Conservation (phyloP, 164 flowering plant genomes). For the Magnolia officinalis region DNA sequence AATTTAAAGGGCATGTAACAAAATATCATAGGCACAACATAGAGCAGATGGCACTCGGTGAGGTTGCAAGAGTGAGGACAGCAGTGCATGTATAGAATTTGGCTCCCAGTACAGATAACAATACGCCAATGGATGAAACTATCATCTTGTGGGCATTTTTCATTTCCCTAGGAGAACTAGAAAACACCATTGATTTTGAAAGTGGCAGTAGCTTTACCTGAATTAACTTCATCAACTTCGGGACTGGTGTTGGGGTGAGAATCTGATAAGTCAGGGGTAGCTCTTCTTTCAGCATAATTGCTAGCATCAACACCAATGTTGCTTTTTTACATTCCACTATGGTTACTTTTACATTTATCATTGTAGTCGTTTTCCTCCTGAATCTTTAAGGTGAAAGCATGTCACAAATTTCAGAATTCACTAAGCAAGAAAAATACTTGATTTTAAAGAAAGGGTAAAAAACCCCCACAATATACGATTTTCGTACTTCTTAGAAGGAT, state of each 20-base stretch:
- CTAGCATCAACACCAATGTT: slow-evolving; percentile 6
- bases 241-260: slow-evolving; percentile 20
- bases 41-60: neutral
- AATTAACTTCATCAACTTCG: slow-evolving; percentile 25
- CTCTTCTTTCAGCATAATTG: slow-evolving; percentile 27
- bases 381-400: slow-evolving; percentile 31
- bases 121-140: neutral
- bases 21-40: neutral
- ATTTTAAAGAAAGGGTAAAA: neutral
- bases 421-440: neutral
- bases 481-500: slow-evolving; percentile 48
- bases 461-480: neutral
- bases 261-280: slow-evolving; percentile 28
- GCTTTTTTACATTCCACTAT: slow-evolving; percentile 21
- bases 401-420: slow-evolving; percentile 9
- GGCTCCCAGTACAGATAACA: neutral
- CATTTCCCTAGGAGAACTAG: neutral
- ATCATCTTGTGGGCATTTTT: neutral
- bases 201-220: slow-evolving; percentile 25
- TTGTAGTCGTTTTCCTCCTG: slow-evolving; percentile 53
- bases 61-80: neutral
- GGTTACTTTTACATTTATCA: slow-evolving; percentile 33
- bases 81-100: neutral
- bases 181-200: neutral
- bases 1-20: too few species aligned